These are phyloP conservation scores for Hypoxylon cercidicola DNA, from an alignment of 495 filamentous ascomycete species.

Conservation along the genomic window DNA sequence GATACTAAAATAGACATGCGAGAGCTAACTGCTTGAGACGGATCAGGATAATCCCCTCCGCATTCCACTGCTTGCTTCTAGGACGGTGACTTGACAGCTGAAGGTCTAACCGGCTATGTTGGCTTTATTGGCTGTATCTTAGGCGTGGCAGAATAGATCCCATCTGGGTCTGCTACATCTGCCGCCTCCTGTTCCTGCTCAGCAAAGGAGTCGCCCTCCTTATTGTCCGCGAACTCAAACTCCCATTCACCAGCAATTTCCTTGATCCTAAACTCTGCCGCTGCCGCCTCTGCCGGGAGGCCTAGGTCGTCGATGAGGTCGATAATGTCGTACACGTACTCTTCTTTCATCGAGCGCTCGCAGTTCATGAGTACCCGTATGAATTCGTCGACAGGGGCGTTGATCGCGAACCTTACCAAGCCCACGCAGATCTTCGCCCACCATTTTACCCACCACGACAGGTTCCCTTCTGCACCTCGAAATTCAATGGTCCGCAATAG, in stretches of 20 bases:
- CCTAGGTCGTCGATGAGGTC: conserved; percentile 41
- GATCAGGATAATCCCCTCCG: too few relatives aligned
- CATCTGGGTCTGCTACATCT: too few relatives aligned
- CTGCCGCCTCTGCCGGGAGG: conserved; percentile 25
- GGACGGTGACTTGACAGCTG: too few relatives aligned
- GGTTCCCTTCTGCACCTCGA: conserved; percentile 48
- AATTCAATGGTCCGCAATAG: conserved; percentile 50
- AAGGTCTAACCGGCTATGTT: too few relatives aligned
- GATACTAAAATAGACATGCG: too few relatives aligned
- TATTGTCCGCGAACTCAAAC: conserved; percentile 10
- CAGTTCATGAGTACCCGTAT: conserved; percentile 20
- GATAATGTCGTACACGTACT: conserved; percentile 29
- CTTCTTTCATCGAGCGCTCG: background rate
- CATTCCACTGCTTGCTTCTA: too few relatives aligned
- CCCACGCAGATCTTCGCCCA: conserved; percentile 51
- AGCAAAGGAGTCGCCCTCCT: too few relatives aligned
- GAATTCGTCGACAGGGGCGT: conserved; percentile 26
- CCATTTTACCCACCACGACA: conserved; percentile 35
- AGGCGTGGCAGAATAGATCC: too few relatives aligned
- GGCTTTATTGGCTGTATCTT: too few relatives aligned
- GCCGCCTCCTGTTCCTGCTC: too few relatives aligned
- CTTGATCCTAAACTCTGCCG: conserved; percentile 22
- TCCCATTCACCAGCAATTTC: conserved; percentile 5
- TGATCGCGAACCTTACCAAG: conserved; percentile 40
- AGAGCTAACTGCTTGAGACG: too few relatives aligned